phyloP scores from a whole-genome alignment of 441 rosid species.

The Populus hybrid region DNA sequence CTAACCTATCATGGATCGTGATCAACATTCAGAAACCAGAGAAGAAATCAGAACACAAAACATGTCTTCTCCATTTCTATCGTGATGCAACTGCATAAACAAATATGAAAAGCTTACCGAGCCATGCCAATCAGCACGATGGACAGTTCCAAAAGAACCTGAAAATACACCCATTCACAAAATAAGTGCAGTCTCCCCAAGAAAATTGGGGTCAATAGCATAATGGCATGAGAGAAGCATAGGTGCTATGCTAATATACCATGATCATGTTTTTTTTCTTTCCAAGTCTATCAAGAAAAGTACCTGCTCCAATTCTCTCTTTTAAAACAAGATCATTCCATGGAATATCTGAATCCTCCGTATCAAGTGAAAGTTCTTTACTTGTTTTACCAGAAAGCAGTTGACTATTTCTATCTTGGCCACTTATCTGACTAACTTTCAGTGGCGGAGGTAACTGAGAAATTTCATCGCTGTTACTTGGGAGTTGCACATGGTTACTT shows the following conservation, averaged over 20 bases:
- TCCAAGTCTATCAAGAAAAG: not conserved
- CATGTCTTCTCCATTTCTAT: not conserved
- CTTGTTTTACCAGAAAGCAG: constrained; percentile 40
- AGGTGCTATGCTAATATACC: constrained; percentile 1
- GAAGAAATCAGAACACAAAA: not conserved
- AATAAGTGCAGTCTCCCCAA: constrained; percentile 14
- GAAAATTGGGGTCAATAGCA: constrained; percentile 4
- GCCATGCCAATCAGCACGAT: constrained; percentile 99
- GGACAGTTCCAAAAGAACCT: constrained; percentile 99
- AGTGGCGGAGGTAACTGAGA: constrained; percentile 37
- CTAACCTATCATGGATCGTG: not conserved
- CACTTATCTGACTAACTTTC: constrained; percentile 29
- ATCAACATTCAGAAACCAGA: not conserved
- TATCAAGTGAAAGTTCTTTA: constrained; percentile 60
- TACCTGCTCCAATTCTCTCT: constrained; percentile 99
- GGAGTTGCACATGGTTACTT: constrained; percentile 36
- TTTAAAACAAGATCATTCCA: constrained; percentile 89
- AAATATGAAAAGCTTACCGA: constrained; percentile 56
- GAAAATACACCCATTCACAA: constrained; percentile 38
- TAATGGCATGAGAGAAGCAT: constrained; percentile 11
- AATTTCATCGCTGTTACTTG: constrained; percentile 39
- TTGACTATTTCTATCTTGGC: constrained; percentile 39
- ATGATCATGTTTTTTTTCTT: not conserved
- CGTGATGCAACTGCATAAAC: not conserved
- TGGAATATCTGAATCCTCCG: constrained; percentile 84